Evolutionary conservation across 2,329 filamentous ascomycete species (phyloP), one percentile per base, ranked within the genome.

Genomic region (Fusarium fujikuroi): DNA sequence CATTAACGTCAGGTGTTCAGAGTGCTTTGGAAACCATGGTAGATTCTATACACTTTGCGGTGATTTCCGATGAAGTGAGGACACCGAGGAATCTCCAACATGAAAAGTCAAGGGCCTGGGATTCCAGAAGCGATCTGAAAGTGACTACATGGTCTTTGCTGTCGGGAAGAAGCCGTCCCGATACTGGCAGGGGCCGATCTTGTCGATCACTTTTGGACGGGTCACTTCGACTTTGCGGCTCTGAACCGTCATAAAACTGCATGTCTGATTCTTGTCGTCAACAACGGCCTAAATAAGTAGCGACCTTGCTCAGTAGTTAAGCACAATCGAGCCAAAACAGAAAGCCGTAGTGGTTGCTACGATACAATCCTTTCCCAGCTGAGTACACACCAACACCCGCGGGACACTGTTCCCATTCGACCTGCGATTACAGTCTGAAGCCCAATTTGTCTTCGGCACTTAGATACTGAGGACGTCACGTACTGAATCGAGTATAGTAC

Each of bases 171-270:
- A 42, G 57, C 70, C 66, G 68, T 76, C 72, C 69, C 71, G 76
- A 63, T 50, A 32, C 73, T 69, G 74, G 70, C 74, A 72, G 76
- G 69, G 76, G 73, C 57, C 75, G 72, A 78, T 76, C 76, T 76
- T 77, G 76, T 66, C 75, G 76, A 78, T 78, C 76, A 71, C 63
- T 42, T 66, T 60, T 60, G 60, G 49, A 25, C 50, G 19, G 32
- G 34, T 60, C 60, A 60, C 62, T 60, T 61, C 49, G 47, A 72
- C 40, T 54, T 49, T 74, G 70, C 73, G 72, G 73, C 75, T 78
- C 71, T 76, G 66, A 63, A 61, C 66, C 65, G 46, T 57, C 72
- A 64, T 50, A n/a, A 34, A 59, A 50, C 43, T 64, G 60, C 42
- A 66, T 54, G 32, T 44, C 25, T 52, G 32, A 63, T 53, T 53